Percentiles rank a stretch among this genome's conserved stretches.
These are phyloP conservation scores for Stephania yunnanensis DNA, from an alignment of 164 flowering plant genomes.

Conservation along the genomic window DNA sequence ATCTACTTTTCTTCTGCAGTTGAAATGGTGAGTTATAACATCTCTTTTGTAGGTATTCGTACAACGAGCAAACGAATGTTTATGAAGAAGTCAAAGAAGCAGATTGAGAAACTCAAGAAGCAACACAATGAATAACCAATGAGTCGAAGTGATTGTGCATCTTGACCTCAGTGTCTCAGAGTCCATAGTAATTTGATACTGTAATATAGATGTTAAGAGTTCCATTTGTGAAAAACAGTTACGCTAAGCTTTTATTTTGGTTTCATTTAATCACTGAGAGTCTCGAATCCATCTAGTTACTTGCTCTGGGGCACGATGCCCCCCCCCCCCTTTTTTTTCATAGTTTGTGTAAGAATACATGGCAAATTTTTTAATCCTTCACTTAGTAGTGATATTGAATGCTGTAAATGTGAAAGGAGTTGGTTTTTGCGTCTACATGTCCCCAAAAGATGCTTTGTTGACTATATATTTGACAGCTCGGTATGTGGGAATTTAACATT, in stretches of 20 bases:
- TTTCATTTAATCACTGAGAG: too few relatives aligned
- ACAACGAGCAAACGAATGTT: slow-evolving; percentile 44
- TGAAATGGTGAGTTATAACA: background rate
- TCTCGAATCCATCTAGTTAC: too few relatives aligned
- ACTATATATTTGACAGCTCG: too few relatives aligned
- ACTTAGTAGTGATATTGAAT: too few relatives aligned
- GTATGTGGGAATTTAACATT: too few relatives aligned
- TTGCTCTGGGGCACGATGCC: too few relatives aligned
- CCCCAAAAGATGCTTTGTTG: too few relatives aligned
- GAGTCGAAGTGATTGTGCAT: background rate
- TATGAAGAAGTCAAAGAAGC: slow-evolving; percentile 48
- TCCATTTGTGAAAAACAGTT: background rate
- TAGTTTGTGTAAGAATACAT: too few relatives aligned
- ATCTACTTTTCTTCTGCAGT: background rate
- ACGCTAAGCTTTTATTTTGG: background rate
- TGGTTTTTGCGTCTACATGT: too few relatives aligned
- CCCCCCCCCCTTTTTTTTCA: too few relatives aligned
- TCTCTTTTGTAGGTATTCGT: slow-evolving; percentile 45
- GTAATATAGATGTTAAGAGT: background rate
- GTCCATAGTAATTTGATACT: background rate
- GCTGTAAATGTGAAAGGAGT: too few relatives aligned
- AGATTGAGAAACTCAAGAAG: slow-evolving; percentile 12
- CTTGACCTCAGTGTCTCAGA: background rate
- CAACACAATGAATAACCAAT: slow-evolving; percentile 2
- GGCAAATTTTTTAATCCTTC: too few relatives aligned